Evolutionary conservation across 108 stramenopile species (phyloP).

Genomic region (Cyclotella distinguenda): DNA sequence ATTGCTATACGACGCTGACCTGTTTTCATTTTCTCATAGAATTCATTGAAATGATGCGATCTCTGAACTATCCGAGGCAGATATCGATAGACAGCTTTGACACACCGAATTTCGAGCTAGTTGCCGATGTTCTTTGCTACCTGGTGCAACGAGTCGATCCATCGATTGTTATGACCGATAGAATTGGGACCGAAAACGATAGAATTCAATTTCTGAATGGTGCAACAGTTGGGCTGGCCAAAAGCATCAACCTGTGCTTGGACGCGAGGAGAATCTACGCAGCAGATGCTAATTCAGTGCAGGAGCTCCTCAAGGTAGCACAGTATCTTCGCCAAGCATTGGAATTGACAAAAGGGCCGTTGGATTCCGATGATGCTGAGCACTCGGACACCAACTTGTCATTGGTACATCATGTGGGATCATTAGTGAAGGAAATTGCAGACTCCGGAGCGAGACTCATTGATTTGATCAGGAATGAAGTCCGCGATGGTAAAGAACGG

Average conservation of each 20-base stretch:
- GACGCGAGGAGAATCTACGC: conserved; percentile 77
- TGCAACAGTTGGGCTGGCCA: conserved; percentile 32
- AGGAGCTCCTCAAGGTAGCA: conserved; percentile 72
- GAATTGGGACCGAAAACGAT: conserved; percentile 73
- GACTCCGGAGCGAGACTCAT: conserved; percentile 15
- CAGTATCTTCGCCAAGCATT: conserved; percentile 56
- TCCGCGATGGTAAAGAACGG: conserved; percentile 16
- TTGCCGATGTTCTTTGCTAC: conserved; percentile 77
- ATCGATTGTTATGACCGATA: conserved; percentile 50
- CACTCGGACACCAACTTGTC: not conserved
- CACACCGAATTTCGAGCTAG: conserved; percentile 75
- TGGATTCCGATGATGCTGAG: conserved; percentile 9
- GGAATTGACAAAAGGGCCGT: conserved; percentile 10
- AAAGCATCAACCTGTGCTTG: conserved; percentile 54
- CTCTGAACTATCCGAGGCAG: conserved; percentile 65
- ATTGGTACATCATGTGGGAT: conserved; percentile 10
- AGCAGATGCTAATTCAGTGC: conserved; percentile 77
- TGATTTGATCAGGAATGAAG: conserved; percentile 12
- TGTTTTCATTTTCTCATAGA: conserved; percentile 23
- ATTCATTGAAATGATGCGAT: conserved; percentile 78
- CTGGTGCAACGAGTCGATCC: conserved; percentile 81
- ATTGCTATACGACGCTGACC: no score
- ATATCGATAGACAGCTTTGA: conserved; percentile 77
- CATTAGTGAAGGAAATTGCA: conserved; percentile 26
- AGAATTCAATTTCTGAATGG: conserved; percentile 74